phyloP scores from a whole-genome alignment of 2,329 filamentous ascomycete species.

The Fusarium ambrosium region DNA sequence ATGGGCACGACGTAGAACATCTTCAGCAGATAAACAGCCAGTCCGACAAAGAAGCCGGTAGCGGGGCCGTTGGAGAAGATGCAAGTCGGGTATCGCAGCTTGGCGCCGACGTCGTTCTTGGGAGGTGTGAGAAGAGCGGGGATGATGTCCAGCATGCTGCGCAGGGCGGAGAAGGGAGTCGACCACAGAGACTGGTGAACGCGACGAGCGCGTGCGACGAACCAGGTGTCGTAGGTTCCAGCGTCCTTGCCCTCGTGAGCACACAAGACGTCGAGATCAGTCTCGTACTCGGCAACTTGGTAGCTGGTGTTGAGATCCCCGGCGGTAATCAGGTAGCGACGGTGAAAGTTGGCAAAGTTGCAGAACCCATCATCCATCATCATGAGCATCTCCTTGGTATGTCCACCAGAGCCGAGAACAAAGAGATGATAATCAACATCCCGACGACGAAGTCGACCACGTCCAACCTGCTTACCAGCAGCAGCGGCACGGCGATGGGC shows the following conservation, averaged over 20 bases:
- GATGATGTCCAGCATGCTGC: constrained; percentile 74
- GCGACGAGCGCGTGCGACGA: constrained; percentile 80
- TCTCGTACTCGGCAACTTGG: constrained; percentile 72
- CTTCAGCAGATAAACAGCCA: constrained; percentile 64
- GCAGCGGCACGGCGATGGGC: constrained; percentile 31
- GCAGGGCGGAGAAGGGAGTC: constrained; percentile 76
- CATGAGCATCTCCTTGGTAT: constrained; percentile 94
- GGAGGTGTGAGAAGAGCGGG: constrained; percentile 63
- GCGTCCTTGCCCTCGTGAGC: constrained; percentile 33
- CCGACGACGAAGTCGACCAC: constrained; percentile 11
- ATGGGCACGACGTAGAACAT: constrained; percentile 60
- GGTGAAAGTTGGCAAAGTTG: constrained; percentile 67
- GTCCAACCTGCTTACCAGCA: constrained; percentile 26
- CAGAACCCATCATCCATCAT: constrained; percentile 76
- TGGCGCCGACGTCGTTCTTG: constrained; percentile 32
- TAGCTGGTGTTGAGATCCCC: constrained; percentile 78
- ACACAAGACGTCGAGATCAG: constrained; percentile 48
- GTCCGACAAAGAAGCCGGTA: constrained; percentile 82
- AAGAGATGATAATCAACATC: constrained; percentile 73
- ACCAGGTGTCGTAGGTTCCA: constrained; percentile 73
- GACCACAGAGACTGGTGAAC: constrained; percentile 87
- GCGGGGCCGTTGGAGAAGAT: constrained; percentile 92
- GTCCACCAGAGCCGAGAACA: constrained; percentile 91
- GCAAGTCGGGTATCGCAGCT: constrained; percentile 72
- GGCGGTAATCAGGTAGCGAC: constrained; percentile 85